Percentiles rank a stretch among this genome's conserved stretches.
Evolutionary conservation across 441 rosid species (phyloP).

Genomic region (Bruguiera hainesii): DNA sequence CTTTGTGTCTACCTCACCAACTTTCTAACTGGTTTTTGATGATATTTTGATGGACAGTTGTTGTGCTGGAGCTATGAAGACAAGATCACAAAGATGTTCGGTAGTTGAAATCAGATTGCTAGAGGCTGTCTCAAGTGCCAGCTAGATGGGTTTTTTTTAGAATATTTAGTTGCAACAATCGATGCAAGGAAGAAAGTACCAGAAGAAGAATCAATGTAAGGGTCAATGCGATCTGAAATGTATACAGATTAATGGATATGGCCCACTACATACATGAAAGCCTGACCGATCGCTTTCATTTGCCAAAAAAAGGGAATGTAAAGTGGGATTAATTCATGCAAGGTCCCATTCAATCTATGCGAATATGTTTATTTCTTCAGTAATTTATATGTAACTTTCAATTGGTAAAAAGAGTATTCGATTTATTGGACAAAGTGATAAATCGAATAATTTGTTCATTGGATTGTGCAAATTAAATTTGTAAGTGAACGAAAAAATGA

Average conservation of each 20-base stretch:
- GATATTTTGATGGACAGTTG: conserved; percentile 34
- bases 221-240: conserved; percentile 5
- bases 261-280: neutral
- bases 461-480: no score
- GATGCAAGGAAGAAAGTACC: no score
- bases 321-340: no score
- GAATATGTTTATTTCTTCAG: no score
- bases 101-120: conserved; percentile 11
- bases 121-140: neutral
- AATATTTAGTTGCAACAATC: no score
- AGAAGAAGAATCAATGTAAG: neutral
- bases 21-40: neutral
- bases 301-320: neutral
- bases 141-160: neutral
- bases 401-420: no score
- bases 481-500: no score
- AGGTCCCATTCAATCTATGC: no score
- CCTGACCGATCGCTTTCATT: neutral
- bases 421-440: no score
- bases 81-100: conserved; percentile 3
- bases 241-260: conserved; percentile 8
- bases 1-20: no score
- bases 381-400: no score
- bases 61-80: conserved; percentile 61
- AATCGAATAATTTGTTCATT: no score